A percentile compares a stretch with the other conserved stretches of the same genome.
phyloP scores from a whole-genome alignment of 441 rosid species.

The Pelargonium cotyledonis region DNA sequence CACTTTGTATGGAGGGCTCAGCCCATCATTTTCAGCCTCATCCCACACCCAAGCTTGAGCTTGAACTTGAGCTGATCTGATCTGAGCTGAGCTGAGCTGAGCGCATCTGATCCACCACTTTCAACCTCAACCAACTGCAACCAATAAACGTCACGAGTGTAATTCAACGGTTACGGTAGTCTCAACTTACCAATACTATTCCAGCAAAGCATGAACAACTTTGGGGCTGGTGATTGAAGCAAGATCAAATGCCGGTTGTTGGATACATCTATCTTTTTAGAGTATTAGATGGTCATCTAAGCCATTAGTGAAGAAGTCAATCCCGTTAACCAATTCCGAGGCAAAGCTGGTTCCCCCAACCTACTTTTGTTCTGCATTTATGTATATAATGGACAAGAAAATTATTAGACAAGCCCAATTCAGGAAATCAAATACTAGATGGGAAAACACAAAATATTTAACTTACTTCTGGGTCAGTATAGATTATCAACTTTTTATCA shows the following conservation, averaged over 20 bases:
- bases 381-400: background rate
- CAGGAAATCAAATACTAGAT: background rate
- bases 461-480: slow-evolving; percentile 97
- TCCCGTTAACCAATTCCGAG: background rate
- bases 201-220: background rate
- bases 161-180: background rate
- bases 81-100: no score
- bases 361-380: background rate
- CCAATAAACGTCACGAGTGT: background rate
- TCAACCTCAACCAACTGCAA: background rate
- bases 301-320: background rate
- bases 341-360: background rate
- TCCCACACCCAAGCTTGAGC: no score
- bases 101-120: no score
- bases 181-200: background rate
- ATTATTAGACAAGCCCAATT: background rate
- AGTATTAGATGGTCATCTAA: background rate
- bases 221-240: background rate
- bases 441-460: slow-evolving; percentile 1
- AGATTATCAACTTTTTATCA: slow-evolving; percentile 83
- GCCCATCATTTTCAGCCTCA: no score
- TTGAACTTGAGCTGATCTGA: no score
- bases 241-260: background rate
- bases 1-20: no score
- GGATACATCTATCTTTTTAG: background rate